Evolutionary conservation across 192 early-diverging fungal genomes (phyloP), one percentile per base, ranked within the genome.

Genomic region (Coemansia biformis): DNA sequence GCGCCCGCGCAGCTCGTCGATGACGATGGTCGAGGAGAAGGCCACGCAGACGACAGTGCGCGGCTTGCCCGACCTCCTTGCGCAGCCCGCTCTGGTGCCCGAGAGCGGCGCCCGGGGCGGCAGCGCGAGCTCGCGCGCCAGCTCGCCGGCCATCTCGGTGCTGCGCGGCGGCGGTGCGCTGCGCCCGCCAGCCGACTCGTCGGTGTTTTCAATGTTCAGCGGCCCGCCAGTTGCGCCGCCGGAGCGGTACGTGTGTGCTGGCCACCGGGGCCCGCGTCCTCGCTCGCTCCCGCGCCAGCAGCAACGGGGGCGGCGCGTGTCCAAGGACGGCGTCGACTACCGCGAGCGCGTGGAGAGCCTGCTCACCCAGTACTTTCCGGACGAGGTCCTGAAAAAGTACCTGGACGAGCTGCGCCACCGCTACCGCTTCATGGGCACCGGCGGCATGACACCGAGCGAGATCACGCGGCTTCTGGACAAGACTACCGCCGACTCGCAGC

Each of bases 401-500:
- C 51, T 75, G 32, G 61, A 75, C 23, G 71, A 75, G 59, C 64
- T 75, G 43, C 63, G 65, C 5, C 71, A 61, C 9, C 63, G 64
- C 1, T 60, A 75, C 28, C 64, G 71, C 11, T 75, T 75, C 34
- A 75, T 75, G 31, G 71, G 71, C 19, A 23, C 56, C n/a, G 60
- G 65, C 17, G 69, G 62, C 3, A 73, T 73, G 62, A 65, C 52
- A 23, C 28, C 63, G 8, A 51, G 54, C 50, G 69, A 73, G 37
- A 65, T 73, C 15, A 31, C 63, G 22, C 51, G 57, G 50, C 50
- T 65, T 15, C 41, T 73, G 0, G 63, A 60, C 28, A 54, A 65
- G 28, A 61, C 49, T 0, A 73, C 57, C 0, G 44, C 69, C 1
- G 62, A 65, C 38, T 45, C 57, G 21, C 43, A 65, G 35, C 39